A percentile compares a stretch with the other conserved stretches of the same genome.
Conservation (phyloP, 2,329 filamentous ascomycete species). For the Lizonia empirigonia region DNA sequence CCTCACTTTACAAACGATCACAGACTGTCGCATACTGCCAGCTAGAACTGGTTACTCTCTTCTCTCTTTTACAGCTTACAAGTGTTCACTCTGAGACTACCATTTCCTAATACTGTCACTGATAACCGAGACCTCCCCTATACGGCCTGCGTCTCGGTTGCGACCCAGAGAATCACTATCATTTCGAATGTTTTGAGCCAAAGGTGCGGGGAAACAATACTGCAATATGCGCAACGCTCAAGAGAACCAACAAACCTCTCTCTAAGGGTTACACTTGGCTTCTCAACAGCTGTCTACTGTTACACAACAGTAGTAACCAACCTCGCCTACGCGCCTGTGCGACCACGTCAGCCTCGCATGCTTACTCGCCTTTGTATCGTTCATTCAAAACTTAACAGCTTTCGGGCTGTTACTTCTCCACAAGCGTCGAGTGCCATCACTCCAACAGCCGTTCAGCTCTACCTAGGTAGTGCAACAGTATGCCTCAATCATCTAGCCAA, state of each 20-base stretch:
- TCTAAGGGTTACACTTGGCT: not conserved
- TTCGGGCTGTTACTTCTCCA: conserved; percentile 2
- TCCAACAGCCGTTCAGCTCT: not conserved
- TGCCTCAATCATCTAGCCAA: not conserved
- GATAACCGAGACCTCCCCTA: not conserved
- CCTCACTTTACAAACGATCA: not conserved
- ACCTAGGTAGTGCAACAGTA: not conserved
- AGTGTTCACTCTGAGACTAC: not conserved
- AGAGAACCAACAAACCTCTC: not conserved
- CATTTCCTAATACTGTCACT: not conserved
- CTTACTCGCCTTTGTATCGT: not conserved
- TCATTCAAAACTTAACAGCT: not conserved
- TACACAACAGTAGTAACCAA: conserved; percentile 1
- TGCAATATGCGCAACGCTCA: not conserved
- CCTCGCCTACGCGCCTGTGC: not conserved
- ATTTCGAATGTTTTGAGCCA: not conserved
- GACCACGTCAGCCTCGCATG: conserved; percentile 7
- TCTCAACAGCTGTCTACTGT: not conserved
- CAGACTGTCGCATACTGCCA: not conserved
- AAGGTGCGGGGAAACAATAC: not conserved
- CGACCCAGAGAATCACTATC: not conserved
- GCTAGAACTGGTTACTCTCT: not conserved
- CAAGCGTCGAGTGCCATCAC: not conserved
- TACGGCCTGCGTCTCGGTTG: not conserved
- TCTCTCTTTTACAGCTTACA: not conserved